Conservation (phyloP, 179 eudicot genomes). For the Beta macrorhiza region DNA sequence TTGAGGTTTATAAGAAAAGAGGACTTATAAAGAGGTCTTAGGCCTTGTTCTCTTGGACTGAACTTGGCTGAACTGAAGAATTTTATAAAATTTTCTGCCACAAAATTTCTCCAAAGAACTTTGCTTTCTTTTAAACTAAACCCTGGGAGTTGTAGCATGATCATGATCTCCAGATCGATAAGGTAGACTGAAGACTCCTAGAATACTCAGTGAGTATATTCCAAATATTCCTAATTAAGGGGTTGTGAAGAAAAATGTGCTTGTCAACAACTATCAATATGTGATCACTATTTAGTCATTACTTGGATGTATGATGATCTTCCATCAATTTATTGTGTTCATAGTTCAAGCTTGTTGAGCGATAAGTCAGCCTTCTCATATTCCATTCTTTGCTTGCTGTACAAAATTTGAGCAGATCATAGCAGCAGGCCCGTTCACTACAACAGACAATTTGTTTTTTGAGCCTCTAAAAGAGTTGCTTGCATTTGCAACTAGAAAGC, state of each 20-base stretch:
- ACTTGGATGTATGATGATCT: slow-evolving; percentile 6
- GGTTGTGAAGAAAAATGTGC: neutral
- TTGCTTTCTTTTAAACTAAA: neutral
- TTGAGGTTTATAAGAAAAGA: neutral
- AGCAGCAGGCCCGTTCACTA: slow-evolving; percentile 95
- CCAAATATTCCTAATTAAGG: neutral
- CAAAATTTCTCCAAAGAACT: neutral
- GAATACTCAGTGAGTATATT: neutral
- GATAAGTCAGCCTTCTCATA: neutral
- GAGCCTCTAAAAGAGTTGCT: slow-evolving; percentile 87
- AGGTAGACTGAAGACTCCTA: neutral
- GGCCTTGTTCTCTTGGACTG: too few species aligned
- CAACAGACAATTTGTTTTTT: slow-evolving; percentile 83
- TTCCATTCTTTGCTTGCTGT: slow-evolving; percentile 18
- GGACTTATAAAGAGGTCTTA: neutral
- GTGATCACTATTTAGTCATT: neutral
- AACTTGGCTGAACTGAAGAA: too few species aligned
- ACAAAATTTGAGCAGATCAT: slow-evolving; percentile 54
- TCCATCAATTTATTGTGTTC: slow-evolving; percentile 4
- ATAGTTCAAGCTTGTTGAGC: neutral
- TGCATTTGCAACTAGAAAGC: slow-evolving; percentile 91
- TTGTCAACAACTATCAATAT: neutral
- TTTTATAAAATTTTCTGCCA: too few species aligned
- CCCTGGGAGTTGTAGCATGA: neutral
- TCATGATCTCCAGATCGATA: neutral